phyloP scores from a whole-genome alignment of 140 eudicot species.

The Anethum foeniculum region DNA sequence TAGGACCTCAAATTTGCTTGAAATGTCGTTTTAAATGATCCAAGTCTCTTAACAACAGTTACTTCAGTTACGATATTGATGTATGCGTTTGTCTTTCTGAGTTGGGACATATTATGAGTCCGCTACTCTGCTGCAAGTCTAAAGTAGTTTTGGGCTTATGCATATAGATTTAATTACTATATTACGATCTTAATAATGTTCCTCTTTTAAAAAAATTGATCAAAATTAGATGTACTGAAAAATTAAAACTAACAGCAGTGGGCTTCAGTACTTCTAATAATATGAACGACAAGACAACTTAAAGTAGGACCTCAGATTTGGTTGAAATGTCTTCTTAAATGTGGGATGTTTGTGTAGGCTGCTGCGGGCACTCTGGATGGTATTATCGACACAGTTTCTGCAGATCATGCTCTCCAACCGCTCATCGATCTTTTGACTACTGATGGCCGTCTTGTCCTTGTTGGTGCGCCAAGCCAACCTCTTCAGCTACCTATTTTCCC shows the following conservation, averaged over 20 bases:
- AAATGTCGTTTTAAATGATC: no score
- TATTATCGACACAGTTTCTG: constrained; percentile 15
- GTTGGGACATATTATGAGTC: no score
- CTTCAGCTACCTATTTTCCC: constrained; percentile 14
- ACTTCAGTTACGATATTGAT: no score
- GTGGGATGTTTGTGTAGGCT: constrained; percentile 7
- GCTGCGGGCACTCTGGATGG: constrained; percentile 16
- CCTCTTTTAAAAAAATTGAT: not conserved
- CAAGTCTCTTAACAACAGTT: no score
- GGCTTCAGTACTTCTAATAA: not conserved
- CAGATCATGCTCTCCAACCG: constrained; percentile 9
- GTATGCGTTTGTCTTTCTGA: no score
- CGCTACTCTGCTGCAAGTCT: no score
- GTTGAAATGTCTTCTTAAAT: not conserved
- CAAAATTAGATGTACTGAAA: not conserved
- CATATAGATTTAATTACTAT: not conserved
- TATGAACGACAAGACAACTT: not conserved
- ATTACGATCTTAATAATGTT: no score
- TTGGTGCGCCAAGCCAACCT: constrained; percentile 17
- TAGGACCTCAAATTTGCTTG: not conserved
- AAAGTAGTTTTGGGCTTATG: not conserved
- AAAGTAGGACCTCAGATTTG: not conserved
- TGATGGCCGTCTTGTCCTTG: constrained; percentile 9
- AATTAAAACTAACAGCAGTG: not conserved
- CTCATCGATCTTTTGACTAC: constrained; percentile 4